phyloP scores from a whole-genome alignment of 192 early-diverging fungal species.

The Pecoramyces ruminantium region DNA sequence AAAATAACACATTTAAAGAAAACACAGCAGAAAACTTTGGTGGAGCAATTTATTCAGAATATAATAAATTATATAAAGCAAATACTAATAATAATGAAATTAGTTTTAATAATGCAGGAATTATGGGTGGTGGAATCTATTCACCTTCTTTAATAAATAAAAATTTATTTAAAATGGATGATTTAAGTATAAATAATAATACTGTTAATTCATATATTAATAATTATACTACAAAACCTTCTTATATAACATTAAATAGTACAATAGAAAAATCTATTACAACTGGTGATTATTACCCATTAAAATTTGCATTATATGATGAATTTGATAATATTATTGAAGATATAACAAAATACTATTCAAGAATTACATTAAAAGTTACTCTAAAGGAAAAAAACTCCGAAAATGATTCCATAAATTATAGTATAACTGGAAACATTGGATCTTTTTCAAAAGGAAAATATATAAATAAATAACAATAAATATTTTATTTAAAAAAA shows the following conservation, averaged over 20 bases:
- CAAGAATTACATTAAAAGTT: neutral
- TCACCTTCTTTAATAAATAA: neutral
- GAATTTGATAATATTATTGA: neutral
- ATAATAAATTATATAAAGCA: neutral
- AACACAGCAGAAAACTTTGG: neutral
- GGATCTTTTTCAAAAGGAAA: too few relatives aligned
- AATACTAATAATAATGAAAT: neutral
- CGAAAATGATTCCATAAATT: too few relatives aligned
- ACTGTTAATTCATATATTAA: neutral
- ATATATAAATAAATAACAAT: too few relatives aligned
- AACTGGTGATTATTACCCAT: neutral
- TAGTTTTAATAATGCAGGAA: neutral
- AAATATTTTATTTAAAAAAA: too few relatives aligned
- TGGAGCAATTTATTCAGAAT: neutral
- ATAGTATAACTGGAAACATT: too few relatives aligned
- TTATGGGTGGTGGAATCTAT: neutral
- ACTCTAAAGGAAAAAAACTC: neutral
- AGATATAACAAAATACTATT: neutral
- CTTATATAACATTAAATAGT: neutral
- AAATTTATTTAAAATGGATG: neutral
- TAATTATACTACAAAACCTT: neutral
- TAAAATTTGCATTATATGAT: neutral
- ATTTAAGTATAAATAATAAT: neutral
- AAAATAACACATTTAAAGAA: neutral
- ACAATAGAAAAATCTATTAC: too few relatives aligned